Evolutionary conservation across 768 basidiomycete genomes (phyloP).

Genomic region (Boletus vinaceobasis): DNA sequence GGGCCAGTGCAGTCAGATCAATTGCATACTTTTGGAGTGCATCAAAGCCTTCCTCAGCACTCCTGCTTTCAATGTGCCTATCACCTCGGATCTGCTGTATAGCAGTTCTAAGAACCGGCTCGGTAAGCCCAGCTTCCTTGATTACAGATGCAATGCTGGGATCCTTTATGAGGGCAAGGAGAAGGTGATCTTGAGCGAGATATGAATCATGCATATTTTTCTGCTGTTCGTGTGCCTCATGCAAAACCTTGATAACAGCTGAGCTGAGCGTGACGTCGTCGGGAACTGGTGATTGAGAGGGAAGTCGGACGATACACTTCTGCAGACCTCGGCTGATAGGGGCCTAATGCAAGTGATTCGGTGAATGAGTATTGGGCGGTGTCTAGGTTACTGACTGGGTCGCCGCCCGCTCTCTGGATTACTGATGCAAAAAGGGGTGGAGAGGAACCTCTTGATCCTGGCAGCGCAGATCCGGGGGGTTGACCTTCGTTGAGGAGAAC

Average conservation of each 20-base stretch:
- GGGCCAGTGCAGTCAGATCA: constrained; percentile 83
- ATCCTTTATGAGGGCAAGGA: constrained; percentile 82
- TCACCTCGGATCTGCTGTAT: constrained; percentile 81
- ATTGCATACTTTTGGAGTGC: constrained; percentile 86
- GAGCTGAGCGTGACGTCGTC: constrained; percentile 69
- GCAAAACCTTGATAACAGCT: constrained; percentile 57
- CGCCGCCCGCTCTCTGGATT: constrained; percentile 80
- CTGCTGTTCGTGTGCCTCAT: constrained; percentile 71
- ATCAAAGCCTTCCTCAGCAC: constrained; percentile 90
- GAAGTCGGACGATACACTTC: constrained; percentile 74
- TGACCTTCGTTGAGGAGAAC: constrained; percentile 72
- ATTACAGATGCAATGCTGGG: constrained; percentile 60
- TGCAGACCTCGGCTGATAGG: constrained; percentile 69
- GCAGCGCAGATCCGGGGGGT: constrained; percentile 34
- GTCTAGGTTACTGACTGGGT: constrained; percentile 51
- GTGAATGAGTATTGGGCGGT: neutral
- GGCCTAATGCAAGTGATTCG: constrained; percentile 33
- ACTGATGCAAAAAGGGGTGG: constrained; percentile 73
- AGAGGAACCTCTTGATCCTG: constrained; percentile 29
- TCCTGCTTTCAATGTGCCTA: constrained; percentile 77
- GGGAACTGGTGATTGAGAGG: constrained; percentile 81
- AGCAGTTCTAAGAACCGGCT: constrained; percentile 68
- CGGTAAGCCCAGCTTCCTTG: constrained; percentile 73
- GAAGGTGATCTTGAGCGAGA: constrained; percentile 89
- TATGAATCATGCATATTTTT: constrained; percentile 89